phyloP scores from a whole-genome alignment of 345 rosid genomes.

The Salix suchowensis region DNA sequence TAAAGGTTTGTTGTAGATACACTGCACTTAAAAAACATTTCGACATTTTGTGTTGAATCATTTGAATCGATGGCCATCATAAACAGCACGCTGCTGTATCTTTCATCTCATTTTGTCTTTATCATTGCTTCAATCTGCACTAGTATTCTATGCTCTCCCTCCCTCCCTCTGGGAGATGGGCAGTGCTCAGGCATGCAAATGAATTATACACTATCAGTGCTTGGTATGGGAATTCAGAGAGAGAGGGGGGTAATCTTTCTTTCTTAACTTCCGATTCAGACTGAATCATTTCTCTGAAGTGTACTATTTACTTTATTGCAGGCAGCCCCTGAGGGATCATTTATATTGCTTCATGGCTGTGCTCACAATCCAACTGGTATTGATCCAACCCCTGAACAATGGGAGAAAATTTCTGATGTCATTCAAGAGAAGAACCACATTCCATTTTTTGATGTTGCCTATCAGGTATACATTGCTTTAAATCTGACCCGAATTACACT shows the following conservation, averaged over 20 bases:
- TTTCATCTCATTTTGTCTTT: neutral
- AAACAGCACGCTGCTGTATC: neutral
- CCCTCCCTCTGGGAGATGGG: neutral
- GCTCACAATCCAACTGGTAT: slow-evolving; percentile 99
- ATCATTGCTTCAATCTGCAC: neutral
- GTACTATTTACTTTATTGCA: slow-evolving; percentile 23
- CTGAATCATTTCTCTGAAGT: slow-evolving; percentile 2
- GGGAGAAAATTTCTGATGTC: slow-evolving; percentile 83
- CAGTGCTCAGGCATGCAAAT: neutral
- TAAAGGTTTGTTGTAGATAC: slow-evolving; percentile 49
- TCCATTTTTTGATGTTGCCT: slow-evolving; percentile 95
- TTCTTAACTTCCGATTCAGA: neutral
- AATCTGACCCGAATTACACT: neutral
- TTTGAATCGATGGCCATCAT: neutral
- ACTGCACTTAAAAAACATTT: neutral
- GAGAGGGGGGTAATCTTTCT: neutral
- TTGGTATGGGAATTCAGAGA: neutral
- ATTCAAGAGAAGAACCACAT: slow-evolving; percentile 92
- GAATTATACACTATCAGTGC: neutral
- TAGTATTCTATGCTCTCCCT: neutral
- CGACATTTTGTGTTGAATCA: neutral
- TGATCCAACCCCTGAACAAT: slow-evolving; percentile 91
- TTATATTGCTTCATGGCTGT: slow-evolving; percentile 94
- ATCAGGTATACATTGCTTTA: slow-evolving; percentile 56
- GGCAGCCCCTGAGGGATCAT: slow-evolving; percentile 94